phyloP scores from a whole-genome alignment of 495 filamentous ascomycete genomes.

The Talaromyces proteolyticus region DNA sequence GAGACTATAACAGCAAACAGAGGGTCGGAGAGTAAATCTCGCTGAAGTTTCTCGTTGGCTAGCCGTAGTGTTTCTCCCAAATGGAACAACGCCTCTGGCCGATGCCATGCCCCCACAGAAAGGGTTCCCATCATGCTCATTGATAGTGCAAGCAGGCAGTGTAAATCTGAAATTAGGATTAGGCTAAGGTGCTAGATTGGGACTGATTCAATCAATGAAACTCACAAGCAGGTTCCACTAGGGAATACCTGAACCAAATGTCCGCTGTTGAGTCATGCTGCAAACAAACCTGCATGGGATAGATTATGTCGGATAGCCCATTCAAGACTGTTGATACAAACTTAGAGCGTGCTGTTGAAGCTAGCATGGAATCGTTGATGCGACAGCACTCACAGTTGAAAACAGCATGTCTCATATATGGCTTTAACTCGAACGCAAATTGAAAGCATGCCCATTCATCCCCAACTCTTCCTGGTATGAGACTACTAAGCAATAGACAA shows the following conservation, averaged over 20 bases:
- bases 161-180: not conserved
- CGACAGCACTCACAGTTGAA: not conserved
- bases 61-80: not conserved
- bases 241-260: not conserved
- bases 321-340: not conserved
- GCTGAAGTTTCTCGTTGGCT: not conserved
- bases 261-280: not conserved
- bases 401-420: not conserved
- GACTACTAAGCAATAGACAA: not conserved
- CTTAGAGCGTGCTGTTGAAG: too few relatives aligned
- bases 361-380: not conserved
- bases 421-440: not conserved
- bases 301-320: not conserved
- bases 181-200: not conserved
- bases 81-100: not conserved
- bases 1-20: not conserved
- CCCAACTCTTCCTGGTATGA: not conserved
- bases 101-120: not conserved
- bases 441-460: not conserved
- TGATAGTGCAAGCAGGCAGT: not conserved
- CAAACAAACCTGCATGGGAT: not conserved
- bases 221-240: not conserved
- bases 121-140: not conserved
- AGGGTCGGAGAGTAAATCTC: not conserved
- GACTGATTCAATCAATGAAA: not conserved